Percentiles rank a stretch among this genome's conserved stretches.
Evolutionary conservation across 345 rosid genomes (phyloP).

Genomic region (Noccaea caerulescens): DNA sequence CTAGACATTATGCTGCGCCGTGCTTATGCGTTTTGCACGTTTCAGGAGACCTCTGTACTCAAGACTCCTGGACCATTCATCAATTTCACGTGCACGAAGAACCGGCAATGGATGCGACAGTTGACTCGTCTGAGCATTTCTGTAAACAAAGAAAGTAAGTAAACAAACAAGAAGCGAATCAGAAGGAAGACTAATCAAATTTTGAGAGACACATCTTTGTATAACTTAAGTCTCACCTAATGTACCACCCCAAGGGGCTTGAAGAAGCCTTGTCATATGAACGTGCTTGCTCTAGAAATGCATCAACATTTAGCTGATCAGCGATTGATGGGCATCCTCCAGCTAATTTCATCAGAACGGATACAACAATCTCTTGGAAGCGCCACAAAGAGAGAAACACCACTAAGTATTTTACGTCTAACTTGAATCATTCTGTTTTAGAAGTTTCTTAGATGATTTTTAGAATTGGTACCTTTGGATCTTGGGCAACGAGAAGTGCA

Average conservation of each 20-base stretch:
- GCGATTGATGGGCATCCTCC: constrained; percentile 95
- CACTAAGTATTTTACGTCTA: constrained; percentile 21
- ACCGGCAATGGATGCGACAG: constrained; percentile 94
- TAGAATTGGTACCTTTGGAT: constrained; percentile 68
- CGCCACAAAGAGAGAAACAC: constrained; percentile 30
- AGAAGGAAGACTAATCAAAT: background rate
- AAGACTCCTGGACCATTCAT: constrained; percentile 87
- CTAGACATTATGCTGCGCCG: constrained; percentile 48
- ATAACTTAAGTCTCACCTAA: constrained; percentile 62
- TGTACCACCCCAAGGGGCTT: constrained; percentile 85
- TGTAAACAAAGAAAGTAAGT: constrained; percentile 46
- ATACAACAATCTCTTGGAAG: constrained; percentile 94
- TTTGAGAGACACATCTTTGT: background rate
- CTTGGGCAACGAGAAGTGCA: constrained; percentile 96
- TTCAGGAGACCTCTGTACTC: constrained; percentile 69
- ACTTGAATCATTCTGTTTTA: background rate
- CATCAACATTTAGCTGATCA: constrained; percentile 91
- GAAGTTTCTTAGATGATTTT: background rate
- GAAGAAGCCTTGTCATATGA: constrained; percentile 95
- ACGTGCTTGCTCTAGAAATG: constrained; percentile 97
- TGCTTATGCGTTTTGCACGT: constrained; percentile 55
- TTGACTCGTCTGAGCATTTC: constrained; percentile 96
- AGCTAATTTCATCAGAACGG: constrained; percentile 92
- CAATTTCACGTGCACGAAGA: constrained; percentile 98
- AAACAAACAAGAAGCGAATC: constrained; percentile 14